Conservation (phyloP, 192 early-diverging fungal species). For the Backusella macrospora region DNA sequence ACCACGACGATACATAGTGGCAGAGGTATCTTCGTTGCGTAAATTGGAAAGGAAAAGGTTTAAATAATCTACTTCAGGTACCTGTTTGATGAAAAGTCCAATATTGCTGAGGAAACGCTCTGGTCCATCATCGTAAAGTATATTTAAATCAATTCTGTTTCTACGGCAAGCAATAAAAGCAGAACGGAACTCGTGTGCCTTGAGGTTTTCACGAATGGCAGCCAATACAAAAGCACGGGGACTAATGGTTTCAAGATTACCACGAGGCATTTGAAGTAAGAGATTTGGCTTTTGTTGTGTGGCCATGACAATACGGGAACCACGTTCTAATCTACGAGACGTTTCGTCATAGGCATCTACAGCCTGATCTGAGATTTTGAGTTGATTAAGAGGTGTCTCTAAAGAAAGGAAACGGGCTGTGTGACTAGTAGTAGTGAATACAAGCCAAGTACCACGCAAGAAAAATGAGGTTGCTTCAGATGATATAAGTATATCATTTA, state of each 20-base stretch:
- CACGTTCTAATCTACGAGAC: slow-evolving; percentile 86
- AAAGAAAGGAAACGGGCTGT: slow-evolving; percentile 73
- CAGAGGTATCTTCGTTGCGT: slow-evolving; percentile 81
- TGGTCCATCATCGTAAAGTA: slow-evolving; percentile 81
- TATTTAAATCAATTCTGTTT: slow-evolving; percentile 93
- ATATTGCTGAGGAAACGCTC: slow-evolving; percentile 70
- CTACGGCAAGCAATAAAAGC: slow-evolving; percentile 85
- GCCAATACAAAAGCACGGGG: slow-evolving; percentile 89
- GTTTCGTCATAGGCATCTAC: slow-evolving; percentile 63
- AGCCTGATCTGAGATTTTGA: slow-evolving; percentile 50
- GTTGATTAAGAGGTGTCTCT: slow-evolving; percentile 38
- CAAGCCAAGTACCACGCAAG: slow-evolving; percentile 77
- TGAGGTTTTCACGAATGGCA: slow-evolving; percentile 63
- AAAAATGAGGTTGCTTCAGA: slow-evolving; percentile 86
- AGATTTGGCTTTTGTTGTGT: slow-evolving; percentile 68
- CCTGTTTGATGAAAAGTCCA: slow-evolving; percentile 70
- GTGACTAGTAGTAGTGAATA: slow-evolving; percentile 87
- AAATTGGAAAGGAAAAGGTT: slow-evolving; percentile 89
- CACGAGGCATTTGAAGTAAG: slow-evolving; percentile 94
- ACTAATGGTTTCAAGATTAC: slow-evolving; percentile 92
- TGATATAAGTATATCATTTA: slow-evolving; percentile 68
- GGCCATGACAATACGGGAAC: slow-evolving; percentile 83
- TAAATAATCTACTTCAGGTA: slow-evolving; percentile 83
- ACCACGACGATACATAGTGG: slow-evolving; percentile 71
- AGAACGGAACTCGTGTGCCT: slow-evolving; percentile 66